Evolutionary conservation across 495 filamentous ascomycete species (phyloP).

Genomic region (Hypoxylon lienhwacheense): DNA sequence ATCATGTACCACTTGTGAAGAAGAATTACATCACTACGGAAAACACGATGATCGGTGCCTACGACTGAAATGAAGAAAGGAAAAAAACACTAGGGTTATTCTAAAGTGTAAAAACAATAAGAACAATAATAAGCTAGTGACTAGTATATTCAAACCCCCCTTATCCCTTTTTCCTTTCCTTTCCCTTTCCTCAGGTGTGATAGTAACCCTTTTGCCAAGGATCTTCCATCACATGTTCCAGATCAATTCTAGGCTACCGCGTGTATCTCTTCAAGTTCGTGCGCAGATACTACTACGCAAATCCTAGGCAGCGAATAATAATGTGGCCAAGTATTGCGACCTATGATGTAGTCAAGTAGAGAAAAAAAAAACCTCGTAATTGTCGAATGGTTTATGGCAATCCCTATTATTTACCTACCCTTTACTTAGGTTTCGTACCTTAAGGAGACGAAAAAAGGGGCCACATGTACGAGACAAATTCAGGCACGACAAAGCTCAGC

Average conservation of each 20-base stretch:
- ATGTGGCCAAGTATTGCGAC: no score
- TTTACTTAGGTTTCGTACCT: background rate
- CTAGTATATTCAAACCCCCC: no score
- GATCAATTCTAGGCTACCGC: constrained; percentile 6
- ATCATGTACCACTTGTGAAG: background rate
- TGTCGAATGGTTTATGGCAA: no score
- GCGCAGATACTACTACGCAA: background rate
- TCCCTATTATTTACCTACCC: no score
- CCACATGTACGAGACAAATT: constrained; percentile 41
- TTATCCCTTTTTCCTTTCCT: constrained; percentile 20
- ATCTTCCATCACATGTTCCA: constrained; percentile 12
- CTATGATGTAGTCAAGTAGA: no score
- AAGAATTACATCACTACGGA: constrained; percentile 2
- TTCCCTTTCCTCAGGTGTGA: background rate
- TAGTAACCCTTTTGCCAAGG: constrained; percentile 9
- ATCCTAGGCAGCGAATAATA: background rate
- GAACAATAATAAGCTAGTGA: background rate
- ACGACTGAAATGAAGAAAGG: background rate
- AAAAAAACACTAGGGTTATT: constrained; percentile 23
- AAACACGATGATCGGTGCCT: constrained; percentile 7
- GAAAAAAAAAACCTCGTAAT: no score
- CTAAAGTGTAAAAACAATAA: background rate
- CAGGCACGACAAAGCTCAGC: constrained; percentile 43
- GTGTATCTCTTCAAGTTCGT: background rate
- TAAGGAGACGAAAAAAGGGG: constrained; percentile 17